Percentiles rank a stretch among this genome's conserved stretches.
phyloP scores from a whole-genome alignment of 176 grass and related monocot genomes.

The Dactylis glomerata region DNA sequence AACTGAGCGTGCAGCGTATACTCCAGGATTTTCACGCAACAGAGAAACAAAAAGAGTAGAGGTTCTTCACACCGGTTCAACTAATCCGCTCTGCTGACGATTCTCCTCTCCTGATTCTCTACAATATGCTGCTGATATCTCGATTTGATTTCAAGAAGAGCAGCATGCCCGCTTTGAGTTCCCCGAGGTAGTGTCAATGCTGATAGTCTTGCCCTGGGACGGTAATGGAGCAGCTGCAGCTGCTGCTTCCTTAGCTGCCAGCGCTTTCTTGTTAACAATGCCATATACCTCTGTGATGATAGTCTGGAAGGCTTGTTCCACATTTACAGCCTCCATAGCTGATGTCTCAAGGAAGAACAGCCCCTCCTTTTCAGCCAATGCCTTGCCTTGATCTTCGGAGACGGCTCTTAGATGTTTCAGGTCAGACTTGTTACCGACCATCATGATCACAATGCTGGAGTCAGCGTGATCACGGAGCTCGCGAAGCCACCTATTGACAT shows the following conservation, averaged over 20 bases:
- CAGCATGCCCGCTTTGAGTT: slow-evolving; percentile 55
- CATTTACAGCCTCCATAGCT: slow-evolving; percentile 76
- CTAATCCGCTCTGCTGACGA: slow-evolving; percentile 9
- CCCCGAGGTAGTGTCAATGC: slow-evolving; percentile 37
- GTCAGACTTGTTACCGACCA: slow-evolving; percentile 78
- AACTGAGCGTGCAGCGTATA: slow-evolving; percentile 5
- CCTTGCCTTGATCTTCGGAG: slow-evolving; percentile 56
- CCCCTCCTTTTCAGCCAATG: slow-evolving; percentile 75
- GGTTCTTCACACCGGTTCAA: slow-evolving; percentile 18
- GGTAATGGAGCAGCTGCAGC: slow-evolving; percentile 42
- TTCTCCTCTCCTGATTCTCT: slow-evolving; percentile 26
- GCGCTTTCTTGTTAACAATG: slow-evolving; percentile 69
- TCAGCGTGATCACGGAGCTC: slow-evolving; percentile 80
- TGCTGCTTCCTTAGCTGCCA: slow-evolving; percentile 56
- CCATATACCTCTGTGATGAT: slow-evolving; percentile 74
- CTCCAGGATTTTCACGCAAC: neutral
- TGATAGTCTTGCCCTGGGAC: slow-evolving; percentile 60
- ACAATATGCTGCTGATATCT: slow-evolving; percentile 8
- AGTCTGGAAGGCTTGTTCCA: slow-evolving; percentile 78
- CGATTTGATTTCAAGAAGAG: slow-evolving; percentile 41
- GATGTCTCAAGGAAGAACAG: slow-evolving; percentile 82
- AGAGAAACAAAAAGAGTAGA: slow-evolving; percentile 14
- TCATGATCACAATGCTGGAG: slow-evolving; percentile 79
- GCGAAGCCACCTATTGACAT: slow-evolving; percentile 69
- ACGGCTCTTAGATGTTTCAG: slow-evolving; percentile 59